Percentiles rank a stretch among this genome's conserved stretches.
Conservation (phyloP, 148 eudicot genomes). For the Rhododendron kiyosumense region DNA sequence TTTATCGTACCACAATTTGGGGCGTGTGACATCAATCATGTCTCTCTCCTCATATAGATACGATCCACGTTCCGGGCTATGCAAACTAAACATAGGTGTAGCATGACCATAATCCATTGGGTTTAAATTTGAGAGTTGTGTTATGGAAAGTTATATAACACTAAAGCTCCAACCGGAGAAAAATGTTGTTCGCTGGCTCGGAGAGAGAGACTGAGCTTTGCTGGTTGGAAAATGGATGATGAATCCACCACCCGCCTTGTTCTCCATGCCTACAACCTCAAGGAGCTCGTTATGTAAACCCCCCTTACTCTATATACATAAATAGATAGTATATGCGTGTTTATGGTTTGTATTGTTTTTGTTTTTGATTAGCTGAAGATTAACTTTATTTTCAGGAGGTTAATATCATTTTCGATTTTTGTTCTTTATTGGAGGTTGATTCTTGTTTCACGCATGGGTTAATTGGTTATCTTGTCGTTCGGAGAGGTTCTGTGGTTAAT, state of each 20-base stretch:
- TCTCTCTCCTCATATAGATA: background rate
- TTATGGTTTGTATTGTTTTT: background rate
- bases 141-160: too few relatives aligned
- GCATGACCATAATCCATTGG: background rate
- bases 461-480: background rate
- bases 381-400: background rate
- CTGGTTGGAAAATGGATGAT: constrained; percentile 90
- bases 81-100: background rate
- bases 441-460: background rate
- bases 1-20: background rate
- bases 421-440: background rate
- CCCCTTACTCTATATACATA: background rate
- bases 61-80: background rate
- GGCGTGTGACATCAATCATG: background rate
- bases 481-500: background rate
- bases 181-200: constrained; percentile 40
- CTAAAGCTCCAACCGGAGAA: background rate
- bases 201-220: constrained; percentile 64
- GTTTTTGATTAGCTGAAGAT: too few relatives aligned
- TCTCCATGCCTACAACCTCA: constrained; percentile 69
- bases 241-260: constrained; percentile 72
- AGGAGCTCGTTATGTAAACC: constrained; percentile 82
- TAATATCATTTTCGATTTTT: background rate
- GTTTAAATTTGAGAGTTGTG: background rate
- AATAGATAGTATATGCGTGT: background rate